Conservation (phyloP, 169 alveolate species). For the Plasmodium blacklocki region DNA sequence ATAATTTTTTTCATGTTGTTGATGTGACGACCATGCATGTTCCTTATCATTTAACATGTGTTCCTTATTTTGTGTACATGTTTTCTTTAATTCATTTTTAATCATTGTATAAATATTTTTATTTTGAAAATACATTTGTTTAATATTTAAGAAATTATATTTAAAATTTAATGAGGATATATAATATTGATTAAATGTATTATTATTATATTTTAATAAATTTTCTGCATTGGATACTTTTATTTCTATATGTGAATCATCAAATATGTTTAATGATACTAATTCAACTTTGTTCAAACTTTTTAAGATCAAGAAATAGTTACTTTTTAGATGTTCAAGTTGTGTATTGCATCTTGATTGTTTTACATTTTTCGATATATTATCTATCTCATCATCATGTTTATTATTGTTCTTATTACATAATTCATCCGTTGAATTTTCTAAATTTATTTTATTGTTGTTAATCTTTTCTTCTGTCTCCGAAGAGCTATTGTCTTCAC, state of each 20-base stretch:
- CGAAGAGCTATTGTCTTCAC: no score
- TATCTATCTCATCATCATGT: not conserved
- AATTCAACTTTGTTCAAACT: constrained; percentile 2
- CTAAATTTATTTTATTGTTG: no score
- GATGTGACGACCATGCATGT: not conserved
- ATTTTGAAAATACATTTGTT: constrained; percentile 53
- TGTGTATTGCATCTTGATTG: not conserved
- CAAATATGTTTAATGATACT: constrained; percentile 18
- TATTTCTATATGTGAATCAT: constrained; percentile 16
- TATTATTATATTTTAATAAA: not conserved
- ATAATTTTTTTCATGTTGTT: not conserved
- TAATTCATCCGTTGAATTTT: not conserved
- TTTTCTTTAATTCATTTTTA: constrained; percentile 1
- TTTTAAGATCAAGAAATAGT: constrained; percentile 29
- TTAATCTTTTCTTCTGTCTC: not conserved
- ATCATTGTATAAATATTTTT: not conserved
- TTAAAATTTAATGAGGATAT: constrained; percentile 24
- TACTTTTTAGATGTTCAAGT: not conserved
- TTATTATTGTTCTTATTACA: no score
- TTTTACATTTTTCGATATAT: not conserved
- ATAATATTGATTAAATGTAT: constrained; percentile 20
- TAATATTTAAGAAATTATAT: constrained; percentile 32
- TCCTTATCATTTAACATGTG: not conserved
- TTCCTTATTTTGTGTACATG: not conserved
- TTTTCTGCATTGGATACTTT: not conserved